Conservation (phyloP, 2,329 filamentous ascomycete genomes). For the Helotiales sp. region DNA sequence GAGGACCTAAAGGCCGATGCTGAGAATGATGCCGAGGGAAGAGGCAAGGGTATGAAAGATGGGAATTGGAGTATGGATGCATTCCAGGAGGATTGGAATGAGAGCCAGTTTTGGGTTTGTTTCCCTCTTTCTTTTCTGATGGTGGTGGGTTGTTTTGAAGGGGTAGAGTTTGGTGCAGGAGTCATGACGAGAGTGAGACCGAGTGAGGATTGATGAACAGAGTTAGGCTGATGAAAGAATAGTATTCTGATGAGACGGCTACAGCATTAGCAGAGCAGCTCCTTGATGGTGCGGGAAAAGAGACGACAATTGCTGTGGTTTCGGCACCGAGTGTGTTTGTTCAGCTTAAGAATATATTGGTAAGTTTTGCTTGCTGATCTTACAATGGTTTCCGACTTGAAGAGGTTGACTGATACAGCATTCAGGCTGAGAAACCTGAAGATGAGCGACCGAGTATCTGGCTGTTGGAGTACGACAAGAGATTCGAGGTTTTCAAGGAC, state of each 20-base stretch:
- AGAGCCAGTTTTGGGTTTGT: constrained; percentile 78
- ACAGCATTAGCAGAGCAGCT: constrained; percentile 62
- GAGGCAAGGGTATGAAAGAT: constrained; percentile 4
- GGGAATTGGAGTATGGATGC: constrained; percentile 59
- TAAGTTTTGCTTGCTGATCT: constrained; percentile 36
- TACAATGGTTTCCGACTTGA: not conserved
- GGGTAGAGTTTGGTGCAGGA: not conserved
- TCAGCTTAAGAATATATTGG: constrained; percentile 69
- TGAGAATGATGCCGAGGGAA: constrained; percentile 48
- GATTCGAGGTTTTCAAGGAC: constrained; percentile 68
- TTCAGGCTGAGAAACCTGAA: constrained; percentile 21
- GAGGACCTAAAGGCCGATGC: constrained; percentile 64
- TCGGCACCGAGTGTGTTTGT: constrained; percentile 78
- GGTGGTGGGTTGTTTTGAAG: not conserved
- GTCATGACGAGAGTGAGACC: not conserved
- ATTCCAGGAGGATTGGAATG: constrained; percentile 81
- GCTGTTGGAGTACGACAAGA: constrained; percentile 72
- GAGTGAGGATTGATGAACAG: no score
- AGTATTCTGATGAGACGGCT: constrained; percentile 76
- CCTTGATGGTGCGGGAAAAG: constrained; percentile 57
- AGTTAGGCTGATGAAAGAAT: not conserved
- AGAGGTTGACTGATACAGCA: not conserved
- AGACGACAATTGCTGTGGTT: constrained; percentile 65
- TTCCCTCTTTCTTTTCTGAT: not conserved
- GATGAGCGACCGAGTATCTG: constrained; percentile 55